Conservation (phyloP, 2,329 filamentous ascomycete genomes). For the Neonectria sp. region DNA sequence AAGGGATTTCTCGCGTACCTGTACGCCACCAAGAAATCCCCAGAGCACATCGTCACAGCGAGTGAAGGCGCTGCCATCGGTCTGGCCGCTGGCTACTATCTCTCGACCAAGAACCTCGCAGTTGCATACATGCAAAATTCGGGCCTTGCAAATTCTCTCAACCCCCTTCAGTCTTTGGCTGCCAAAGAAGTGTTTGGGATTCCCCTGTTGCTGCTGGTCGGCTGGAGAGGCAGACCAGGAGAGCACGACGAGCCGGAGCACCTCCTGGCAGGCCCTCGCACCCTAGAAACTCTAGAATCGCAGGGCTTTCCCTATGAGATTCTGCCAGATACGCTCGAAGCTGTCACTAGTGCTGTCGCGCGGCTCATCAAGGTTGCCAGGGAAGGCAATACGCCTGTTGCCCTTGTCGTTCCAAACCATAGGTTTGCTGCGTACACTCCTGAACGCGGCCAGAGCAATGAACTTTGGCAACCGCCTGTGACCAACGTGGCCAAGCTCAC, state of each 20-base stretch:
- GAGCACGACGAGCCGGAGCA: conserved; percentile 20
- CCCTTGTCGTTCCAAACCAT: conserved; percentile 4
- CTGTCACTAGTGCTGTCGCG: conserved; percentile 1
- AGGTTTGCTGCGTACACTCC: conserved; percentile 4
- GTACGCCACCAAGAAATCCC: conserved; percentile 6
- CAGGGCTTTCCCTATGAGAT: conserved; percentile 6
- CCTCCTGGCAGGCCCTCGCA: conserved; percentile 3
- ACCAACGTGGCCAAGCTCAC: neutral
- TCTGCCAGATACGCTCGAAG: conserved; percentile 1
- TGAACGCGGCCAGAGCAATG: neutral
- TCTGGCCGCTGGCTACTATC: conserved; percentile 3
- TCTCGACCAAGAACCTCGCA: conserved; percentile 7
- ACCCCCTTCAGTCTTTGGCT: conserved; percentile 23
- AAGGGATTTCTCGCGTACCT: conserved; percentile 1
- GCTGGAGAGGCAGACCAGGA: conserved; percentile 18
- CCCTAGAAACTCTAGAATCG: conserved; percentile 3
- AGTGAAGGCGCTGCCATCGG: conserved; percentile 4
- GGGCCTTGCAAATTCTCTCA: conserved; percentile 13
- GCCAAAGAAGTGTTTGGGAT: conserved; percentile 30
- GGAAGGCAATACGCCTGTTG: conserved; percentile 7
- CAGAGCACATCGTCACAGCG: conserved; percentile 5
- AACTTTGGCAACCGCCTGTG: conserved; percentile 1
- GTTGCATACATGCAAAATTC: conserved; percentile 5
- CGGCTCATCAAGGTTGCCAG: conserved; percentile 1
- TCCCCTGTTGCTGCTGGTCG: conserved; percentile 25